These are phyloP conservation scores for Hansenula sp. DNA, from an alignment of 1,139 yeast genomes.

Conservation along the genomic window DNA sequence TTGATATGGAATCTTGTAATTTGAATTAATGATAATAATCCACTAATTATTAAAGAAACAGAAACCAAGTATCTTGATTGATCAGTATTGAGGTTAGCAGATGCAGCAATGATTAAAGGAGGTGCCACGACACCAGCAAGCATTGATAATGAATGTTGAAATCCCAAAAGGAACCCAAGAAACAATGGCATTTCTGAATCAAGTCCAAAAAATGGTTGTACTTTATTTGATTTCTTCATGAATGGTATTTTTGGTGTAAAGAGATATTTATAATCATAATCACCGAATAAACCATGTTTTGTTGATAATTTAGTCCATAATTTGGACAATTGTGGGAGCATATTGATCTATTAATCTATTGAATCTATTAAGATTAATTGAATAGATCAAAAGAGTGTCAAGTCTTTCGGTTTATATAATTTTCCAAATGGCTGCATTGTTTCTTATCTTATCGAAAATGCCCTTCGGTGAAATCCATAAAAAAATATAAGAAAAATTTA, in stretches of 20 bases:
- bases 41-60: conserved; percentile 70
- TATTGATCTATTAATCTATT: not conserved
- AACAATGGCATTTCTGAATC: conserved; percentile 74
- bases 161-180: conserved; percentile 70
- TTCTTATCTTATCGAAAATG: not conserved
- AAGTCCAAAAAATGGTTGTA: conserved; percentile 78
- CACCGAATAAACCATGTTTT: conserved; percentile 74
- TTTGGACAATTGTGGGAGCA: no score
- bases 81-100: conserved; percentile 51
- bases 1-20: conserved; percentile 75
- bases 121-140: conserved; percentile 87
- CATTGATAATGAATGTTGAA: conserved; percentile 87
- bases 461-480: no score
- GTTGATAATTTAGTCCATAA: conserved; percentile 50
- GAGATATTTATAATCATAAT: conserved; percentile 72
- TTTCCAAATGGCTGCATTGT: no score
- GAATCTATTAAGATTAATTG: no score
- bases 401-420: no score
- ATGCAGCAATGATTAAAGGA: conserved; percentile 63
- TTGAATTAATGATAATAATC: conserved; percentile 67
- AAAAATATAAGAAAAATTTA: no score
- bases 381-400: no score
- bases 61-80: conserved; percentile 70
- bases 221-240: conserved; percentile 24
- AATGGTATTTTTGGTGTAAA: conserved; percentile 80